A percentile compares a stretch with the other conserved stretches of the same genome.
These are phyloP conservation scores for Hordeum pubiflorum DNA, from an alignment of 202 grass and related monocot genomes.

Conservation along the genomic window DNA sequence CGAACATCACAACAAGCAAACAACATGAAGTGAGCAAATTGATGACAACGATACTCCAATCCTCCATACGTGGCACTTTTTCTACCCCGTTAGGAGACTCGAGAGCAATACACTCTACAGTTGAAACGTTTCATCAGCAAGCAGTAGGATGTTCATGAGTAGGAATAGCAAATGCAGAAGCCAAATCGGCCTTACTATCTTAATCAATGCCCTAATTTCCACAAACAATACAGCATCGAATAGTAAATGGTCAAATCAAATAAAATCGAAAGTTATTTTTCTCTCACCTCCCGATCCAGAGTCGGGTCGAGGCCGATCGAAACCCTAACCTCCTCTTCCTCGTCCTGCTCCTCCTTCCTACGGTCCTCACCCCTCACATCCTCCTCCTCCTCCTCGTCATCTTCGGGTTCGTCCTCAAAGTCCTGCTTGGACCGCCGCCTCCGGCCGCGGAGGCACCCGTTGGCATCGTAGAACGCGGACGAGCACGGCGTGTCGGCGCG, in stretches of 20 bases:
- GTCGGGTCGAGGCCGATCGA: slow-evolving; percentile 87
- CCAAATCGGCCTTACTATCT: neutral
- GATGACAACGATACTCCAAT: neutral
- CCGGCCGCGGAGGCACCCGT: slow-evolving; percentile 56
- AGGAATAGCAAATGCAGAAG: neutral
- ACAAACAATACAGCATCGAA: neutral
- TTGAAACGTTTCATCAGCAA: neutral
- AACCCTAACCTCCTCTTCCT: slow-evolving; percentile 71
- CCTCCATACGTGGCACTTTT: neutral
- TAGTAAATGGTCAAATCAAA: slow-evolving; percentile 1
- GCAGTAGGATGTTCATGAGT: neutral
- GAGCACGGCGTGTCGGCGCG: slow-evolving; percentile 69
- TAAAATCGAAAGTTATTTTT: neutral
- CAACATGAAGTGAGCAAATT: neutral
- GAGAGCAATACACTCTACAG: neutral
- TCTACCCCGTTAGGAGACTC: neutral
- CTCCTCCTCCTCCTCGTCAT: slow-evolving; percentile 9
- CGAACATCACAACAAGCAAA: neutral
- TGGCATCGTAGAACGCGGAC: slow-evolving; percentile 62
- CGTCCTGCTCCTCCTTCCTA: slow-evolving; percentile 29
- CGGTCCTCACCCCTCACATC: neutral
- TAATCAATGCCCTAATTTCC: neutral
- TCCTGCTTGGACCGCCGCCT: slow-evolving; percentile 41
- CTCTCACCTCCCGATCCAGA: slow-evolving; percentile 75
- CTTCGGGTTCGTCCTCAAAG: slow-evolving; percentile 42